phyloP scores from a whole-genome alignment of 495 filamentous ascomycete genomes.

The Aspergillus ellipticus region DNA sequence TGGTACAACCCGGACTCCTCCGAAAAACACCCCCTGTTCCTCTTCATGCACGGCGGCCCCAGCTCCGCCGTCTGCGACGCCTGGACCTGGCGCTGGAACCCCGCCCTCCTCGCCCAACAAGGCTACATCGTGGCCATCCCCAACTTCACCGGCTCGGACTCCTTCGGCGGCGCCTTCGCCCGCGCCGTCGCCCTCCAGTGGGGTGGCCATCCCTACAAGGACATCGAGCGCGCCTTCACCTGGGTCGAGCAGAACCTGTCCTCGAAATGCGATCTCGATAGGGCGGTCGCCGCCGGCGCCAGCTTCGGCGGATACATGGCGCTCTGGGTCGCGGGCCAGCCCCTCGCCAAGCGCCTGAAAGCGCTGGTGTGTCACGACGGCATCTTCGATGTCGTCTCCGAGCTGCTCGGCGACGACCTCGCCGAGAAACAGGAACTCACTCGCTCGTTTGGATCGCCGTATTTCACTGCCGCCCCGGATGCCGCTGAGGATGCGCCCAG shows the following conservation, averaged over 20 bases:
- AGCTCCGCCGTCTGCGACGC: neutral
- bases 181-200: neutral
- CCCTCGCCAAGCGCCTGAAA: neutral
- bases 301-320: constrained; percentile 2
- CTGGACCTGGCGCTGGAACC: constrained; percentile 1
- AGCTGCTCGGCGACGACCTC: neutral
- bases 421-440: neutral
- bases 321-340: neutral
- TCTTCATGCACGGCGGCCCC: constrained; percentile 1
- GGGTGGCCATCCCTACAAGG: neutral
- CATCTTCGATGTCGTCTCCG: neutral
- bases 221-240: neutral
- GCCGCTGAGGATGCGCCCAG: neutral
- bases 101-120: neutral
- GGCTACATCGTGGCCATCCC: constrained; percentile 2
- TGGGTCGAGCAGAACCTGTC: neutral
- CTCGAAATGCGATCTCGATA: neutral
- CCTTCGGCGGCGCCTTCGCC: neutral
- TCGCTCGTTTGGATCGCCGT: neutral
- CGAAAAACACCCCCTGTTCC: neutral
- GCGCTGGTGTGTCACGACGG: neutral
- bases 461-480: neutral
- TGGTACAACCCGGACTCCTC: neutral
- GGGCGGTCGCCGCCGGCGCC: neutral
- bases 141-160: constrained; percentile 1